Evolutionary conservation across 495 filamentous ascomycete species (phyloP), one percentile per base, ranked within the genome.

Genomic region (Neurospora sp.): DNA sequence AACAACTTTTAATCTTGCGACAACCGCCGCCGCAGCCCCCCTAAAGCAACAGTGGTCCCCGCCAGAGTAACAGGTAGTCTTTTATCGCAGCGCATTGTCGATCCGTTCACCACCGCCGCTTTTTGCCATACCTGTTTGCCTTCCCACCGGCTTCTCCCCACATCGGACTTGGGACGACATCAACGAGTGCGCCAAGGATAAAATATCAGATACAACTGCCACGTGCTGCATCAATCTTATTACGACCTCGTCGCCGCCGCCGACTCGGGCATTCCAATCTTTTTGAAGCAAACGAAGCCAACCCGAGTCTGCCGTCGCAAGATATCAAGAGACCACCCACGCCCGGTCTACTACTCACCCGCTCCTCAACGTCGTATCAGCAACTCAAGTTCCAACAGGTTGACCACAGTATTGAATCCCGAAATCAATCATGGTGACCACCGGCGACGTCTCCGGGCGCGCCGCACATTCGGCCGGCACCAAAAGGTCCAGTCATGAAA

Each of bases 401-500:
- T 37, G 18, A 18, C 53, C 14, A 66, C 27, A 66, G 27, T 66
- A 66, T 37, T 66, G 53, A 37, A 66, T 16, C 27, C 20, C 31
- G 46, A 40, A 41, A 37, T 20, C 16, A 37, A 73, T 27, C 42
- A 85, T 85, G 83, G 81, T 81, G 46, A 75, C 83, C 69, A 80
- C 79, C 71, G 74, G 82, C 69, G 77, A 83, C 70, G 46, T 71
- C 40, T 72, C 76, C 18, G 75, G 73, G 68, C 76, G 74, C 59
- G 73, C 75, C 46, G 76, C 74, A 66, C 70, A 78, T 68, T 78
- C 76, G 31, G 75, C 79, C 10, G 73, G 79, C 2, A 73, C 81
- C 69, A 85, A 85, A 74, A 78, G 83, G 74, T 74, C 81, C 18
- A 78, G 81, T 8, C 71, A 74, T 69, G 82, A 83, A 37, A 72